Evolutionary conservation across 2,329 filamentous ascomycete species (phyloP), one percentile per base, ranked within the genome.

Genomic region (Arachnomyces sp.): DNA sequence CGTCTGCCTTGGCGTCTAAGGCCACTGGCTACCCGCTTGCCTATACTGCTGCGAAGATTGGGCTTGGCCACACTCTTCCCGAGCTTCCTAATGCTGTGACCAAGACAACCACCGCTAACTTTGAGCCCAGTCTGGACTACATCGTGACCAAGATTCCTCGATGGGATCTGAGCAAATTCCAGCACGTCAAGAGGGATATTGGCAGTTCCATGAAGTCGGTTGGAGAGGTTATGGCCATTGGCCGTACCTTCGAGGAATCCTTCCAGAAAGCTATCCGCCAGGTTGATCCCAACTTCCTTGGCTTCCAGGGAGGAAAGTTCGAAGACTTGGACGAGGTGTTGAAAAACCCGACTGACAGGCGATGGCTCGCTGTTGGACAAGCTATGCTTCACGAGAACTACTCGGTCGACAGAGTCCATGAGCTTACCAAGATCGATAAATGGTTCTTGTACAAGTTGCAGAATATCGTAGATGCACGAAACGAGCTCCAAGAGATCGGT

Each of bases 361-460:
- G 92, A 64, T 96, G 92, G 92, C 76, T 98, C 55, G 92, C 92
- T 49, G 88, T 98, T 58, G 90, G 92, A 34, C 89, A 96, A 68
- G 92, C 92, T 50, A 93, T 98, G 87, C 79, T 94, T 51, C 88
- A 96, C 71, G 88, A 95, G 69, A 83, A 84, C 65, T 98, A 98
- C 73, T 79, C 85, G 2, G 88, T 95, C 34, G 90, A 98, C 49
- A 81, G 77, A 63, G 75, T 98, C 12, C 88, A 96, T 60, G 87
- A 95, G 5, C 72, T 98, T 53, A 94, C 84, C 68, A 95, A 94
- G 76, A 98, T 98, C 56, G 92, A 96, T 72, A 94, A 94, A 69
- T 96, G 92, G 92, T 98, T 98, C 75, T 70, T 98, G 54, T 79
- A 95, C 79, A 96, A 98, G 77, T 79, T 98, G 38, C 82, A 94